Base-by-base conservation (phyloP, 768 basidiomycete species). In the Mycena vitilis region DNA sequence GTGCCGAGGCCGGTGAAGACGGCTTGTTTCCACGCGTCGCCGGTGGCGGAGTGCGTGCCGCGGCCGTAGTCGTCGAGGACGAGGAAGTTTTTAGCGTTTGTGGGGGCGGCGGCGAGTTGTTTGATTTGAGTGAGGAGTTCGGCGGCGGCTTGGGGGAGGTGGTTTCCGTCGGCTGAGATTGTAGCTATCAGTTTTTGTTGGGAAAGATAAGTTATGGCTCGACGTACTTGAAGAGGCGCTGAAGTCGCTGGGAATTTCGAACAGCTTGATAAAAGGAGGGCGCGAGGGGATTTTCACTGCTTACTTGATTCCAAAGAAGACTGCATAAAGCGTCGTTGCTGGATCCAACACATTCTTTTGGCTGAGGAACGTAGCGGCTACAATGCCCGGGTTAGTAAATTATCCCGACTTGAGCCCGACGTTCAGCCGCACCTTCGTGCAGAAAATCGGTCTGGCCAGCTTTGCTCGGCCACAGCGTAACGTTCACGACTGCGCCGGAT, bases 291-390 rank as follows among this genome's bases (percentile, higher is more conserved):
- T 37, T 34, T 44, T 11, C 57, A 20, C 20, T 20, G 69, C 83
- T 62, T 65, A 86, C 85, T 86, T 88, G 61, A 87, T 88, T 12
- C 86, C 87, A 68, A 88, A 87, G 73, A 88, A 88, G 12, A 85
- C 72, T 2, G 81, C 80, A 61, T 86, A 88, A 11, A 88, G 75
- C 5, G 87, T 87, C 5, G 84, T 84, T 4, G 78, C 74, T 0
- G 86, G 81, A 68, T 87, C 78, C 6, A 88, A 76, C 0, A 77
- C 59, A 69, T 88, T 77, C 0, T 75, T 75, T 65, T 87, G 86
- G 23, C 77, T 68, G 23, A 88, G 71, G 71, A 87, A 37, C 56
- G 57, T 15, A 20, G 22, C 49, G 42, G 60, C 60, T 54, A 57
- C 12, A 37, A 12, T 42, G 80, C 57, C 34, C 25, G 18, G 58